These are phyloP conservation scores for Wilhelminamyces savonicus DNA, from an alignment of 805 yeast species.

Conservation along the genomic window DNA sequence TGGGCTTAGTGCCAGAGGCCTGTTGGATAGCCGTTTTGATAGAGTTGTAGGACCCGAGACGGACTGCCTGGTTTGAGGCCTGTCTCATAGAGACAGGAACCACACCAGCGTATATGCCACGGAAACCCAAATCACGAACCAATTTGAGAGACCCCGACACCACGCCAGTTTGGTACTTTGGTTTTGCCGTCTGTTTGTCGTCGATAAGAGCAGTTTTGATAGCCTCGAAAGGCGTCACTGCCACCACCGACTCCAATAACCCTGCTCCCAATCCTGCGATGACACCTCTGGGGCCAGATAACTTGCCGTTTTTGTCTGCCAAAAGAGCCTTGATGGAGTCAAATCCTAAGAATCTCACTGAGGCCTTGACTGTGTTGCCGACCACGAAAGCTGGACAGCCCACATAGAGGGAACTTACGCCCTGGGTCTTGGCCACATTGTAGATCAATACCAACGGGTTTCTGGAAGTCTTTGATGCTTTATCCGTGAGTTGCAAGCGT, in stretches of 20 bases:
- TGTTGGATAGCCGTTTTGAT: slow-evolving; percentile 75
- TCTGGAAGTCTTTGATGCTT: slow-evolving; percentile 56
- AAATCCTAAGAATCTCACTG: slow-evolving; percentile 90
- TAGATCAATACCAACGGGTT: slow-evolving; percentile 81
- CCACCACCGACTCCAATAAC: slow-evolving; percentile 80
- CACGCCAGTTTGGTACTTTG: slow-evolving; percentile 67
- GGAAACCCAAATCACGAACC: slow-evolving; percentile 70
- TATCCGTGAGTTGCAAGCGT: slow-evolving; percentile 74
- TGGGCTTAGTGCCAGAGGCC: slow-evolving; percentile 58
- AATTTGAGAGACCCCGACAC: slow-evolving; percentile 58
- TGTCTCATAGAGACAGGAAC: slow-evolving; percentile 93
- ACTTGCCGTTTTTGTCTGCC: slow-evolving; percentile 78
- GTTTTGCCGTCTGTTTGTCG: slow-evolving; percentile 72
- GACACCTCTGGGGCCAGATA: slow-evolving; percentile 87
- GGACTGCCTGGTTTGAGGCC: slow-evolving; percentile 91
- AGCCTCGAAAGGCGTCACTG: slow-evolving; percentile 96
- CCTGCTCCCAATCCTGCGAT: slow-evolving; percentile 99
- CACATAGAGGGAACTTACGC: slow-evolving; percentile 72
- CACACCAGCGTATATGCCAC: slow-evolving; percentile 82
- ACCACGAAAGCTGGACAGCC: slow-evolving; percentile 97
- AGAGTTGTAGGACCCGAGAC: slow-evolving; percentile 88
- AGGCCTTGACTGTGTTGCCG: slow-evolving; percentile 94
- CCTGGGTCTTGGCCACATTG: slow-evolving; percentile 71
- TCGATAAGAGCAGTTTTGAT: slow-evolving; percentile 94
- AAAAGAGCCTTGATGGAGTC: slow-evolving; percentile 76